These are phyloP conservation scores for Lonicera japonica DNA, from an alignment of 129 eudicot species.

Conservation along the genomic window DNA sequence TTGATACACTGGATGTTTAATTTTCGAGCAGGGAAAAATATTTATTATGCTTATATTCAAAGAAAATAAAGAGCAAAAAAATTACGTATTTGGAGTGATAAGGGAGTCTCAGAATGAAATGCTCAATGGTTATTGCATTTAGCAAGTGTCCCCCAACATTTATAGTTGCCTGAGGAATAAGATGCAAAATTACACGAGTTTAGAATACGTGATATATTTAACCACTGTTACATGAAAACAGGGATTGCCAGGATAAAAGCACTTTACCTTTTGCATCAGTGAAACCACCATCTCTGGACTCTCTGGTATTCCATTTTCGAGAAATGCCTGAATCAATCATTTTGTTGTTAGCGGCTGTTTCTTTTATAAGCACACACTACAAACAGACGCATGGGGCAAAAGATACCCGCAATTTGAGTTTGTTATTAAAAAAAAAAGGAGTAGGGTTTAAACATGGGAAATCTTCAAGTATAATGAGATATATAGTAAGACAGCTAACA, in stretches of 20 bases:
- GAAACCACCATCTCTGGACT: constrained; percentile 60
- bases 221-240: not conserved
- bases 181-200: not conserved
- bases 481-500: not conserved
- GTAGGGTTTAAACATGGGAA: no score
- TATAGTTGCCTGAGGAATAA: constrained; percentile 55
- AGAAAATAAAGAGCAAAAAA: constrained; percentile 1
- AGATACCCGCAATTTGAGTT: no score
- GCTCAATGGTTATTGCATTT: constrained; percentile 73
- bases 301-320: constrained; percentile 72
- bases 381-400: no score
- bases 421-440: not conserved
- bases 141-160: constrained; percentile 77
- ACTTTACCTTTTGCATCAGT: constrained; percentile 74
- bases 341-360: not conserved
- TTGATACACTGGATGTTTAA: constrained; percentile 3
- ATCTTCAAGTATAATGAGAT: not conserved
- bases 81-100: constrained; percentile 66
- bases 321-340: constrained; percentile 50
- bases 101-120: constrained; percentile 74
- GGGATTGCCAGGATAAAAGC: not conserved
- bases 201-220: not conserved
- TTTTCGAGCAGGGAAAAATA: constrained; percentile 1
- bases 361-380: not conserved
- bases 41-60: not conserved